phyloP scores from a whole-genome alignment of 1,139 yeast genomes.

The Sugiyamaella japonica region DNA sequence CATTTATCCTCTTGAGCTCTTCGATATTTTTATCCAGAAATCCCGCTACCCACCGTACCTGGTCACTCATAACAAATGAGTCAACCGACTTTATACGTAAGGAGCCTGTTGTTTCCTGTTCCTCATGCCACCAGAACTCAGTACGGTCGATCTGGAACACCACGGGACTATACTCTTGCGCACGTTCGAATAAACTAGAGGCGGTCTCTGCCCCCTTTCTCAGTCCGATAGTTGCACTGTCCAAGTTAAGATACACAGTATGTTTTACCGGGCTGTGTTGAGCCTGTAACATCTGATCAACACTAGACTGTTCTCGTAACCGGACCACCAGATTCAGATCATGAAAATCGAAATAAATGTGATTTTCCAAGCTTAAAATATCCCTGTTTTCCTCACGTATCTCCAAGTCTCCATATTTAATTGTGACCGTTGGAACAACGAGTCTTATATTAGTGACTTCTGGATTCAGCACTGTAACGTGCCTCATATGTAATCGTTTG shows the following conservation, averaged over 20 bases:
- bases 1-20: slow-evolving; percentile 23
- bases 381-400: slow-evolving; percentile 20
- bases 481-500: slow-evolving; percentile 39
- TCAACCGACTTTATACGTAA: slow-evolving; percentile 35
- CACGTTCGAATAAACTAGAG: slow-evolving; percentile 6
- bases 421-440: slow-evolving; percentile 50
- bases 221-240: slow-evolving; percentile 28
- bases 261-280: slow-evolving; percentile 25
- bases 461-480: slow-evolving; percentile 42
- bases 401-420: slow-evolving; percentile 47
- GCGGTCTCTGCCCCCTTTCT: slow-evolving; percentile 23
- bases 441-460: slow-evolving; percentile 51
- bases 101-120: slow-evolving; percentile 31
- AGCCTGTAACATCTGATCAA: slow-evolving; percentile 30
- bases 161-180: slow-evolving; percentile 29
- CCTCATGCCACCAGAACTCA: slow-evolving; percentile 37
- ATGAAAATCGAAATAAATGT: slow-evolving; percentile 29
- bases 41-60: slow-evolving; percentile 32
- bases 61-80: slow-evolving; percentile 30
- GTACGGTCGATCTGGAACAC: slow-evolving; percentile 32
- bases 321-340: slow-evolving; percentile 32
- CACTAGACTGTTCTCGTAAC: slow-evolving; percentile 26
- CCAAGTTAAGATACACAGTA: slow-evolving; percentile 30
- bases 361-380: slow-evolving; percentile 24
- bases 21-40: slow-evolving; percentile 28